Percentiles rank a stretch among this genome's conserved stretches.
Evolutionary conservation across 2,329 filamentous ascomycete genomes (phyloP).

Genomic region (Pseudogymnoascus sp.): DNA sequence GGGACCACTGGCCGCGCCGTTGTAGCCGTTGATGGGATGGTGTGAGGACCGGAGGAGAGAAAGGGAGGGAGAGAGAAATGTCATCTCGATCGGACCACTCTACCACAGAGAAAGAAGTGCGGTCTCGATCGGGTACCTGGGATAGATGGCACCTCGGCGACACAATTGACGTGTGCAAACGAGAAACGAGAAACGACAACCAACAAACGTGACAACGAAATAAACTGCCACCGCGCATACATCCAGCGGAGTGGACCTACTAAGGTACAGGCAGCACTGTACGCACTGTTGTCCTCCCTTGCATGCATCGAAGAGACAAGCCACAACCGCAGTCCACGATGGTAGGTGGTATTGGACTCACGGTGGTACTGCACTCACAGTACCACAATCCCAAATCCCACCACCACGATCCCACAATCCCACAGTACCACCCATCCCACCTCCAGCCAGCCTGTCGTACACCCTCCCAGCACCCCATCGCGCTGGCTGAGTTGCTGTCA

Average conservation of each 20-base stretch:
- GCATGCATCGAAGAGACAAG: neutral
- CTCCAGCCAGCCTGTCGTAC: neutral
- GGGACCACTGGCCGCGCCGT: neutral
- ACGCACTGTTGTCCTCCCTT: neutral
- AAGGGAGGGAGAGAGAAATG: neutral
- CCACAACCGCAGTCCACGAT: neutral
- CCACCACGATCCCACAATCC: neutral
- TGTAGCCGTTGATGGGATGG: neutral
- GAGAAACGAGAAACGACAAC: neutral
- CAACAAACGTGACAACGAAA: neutral
- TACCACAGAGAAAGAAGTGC: neutral
- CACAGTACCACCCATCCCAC: neutral
- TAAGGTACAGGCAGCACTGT: neutral
- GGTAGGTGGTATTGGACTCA: neutral
- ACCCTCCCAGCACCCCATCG: neutral
- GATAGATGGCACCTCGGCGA: neutral
- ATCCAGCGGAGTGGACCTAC: too few species aligned
- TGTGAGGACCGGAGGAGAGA: too few species aligned
- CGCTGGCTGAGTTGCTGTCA: neutral
- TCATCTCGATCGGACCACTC: neutral
- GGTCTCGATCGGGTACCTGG: neutral
- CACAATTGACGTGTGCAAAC: neutral
- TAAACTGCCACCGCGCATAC: neutral
- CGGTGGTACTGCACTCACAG: too few species aligned
- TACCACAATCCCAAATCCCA: too few species aligned